Percentiles rank a stretch among this genome's conserved stretches.
These are phyloP conservation scores for Sporothrix dimorphospora DNA, from an alignment of 2,329 filamentous ascomycete genomes.

Conservation along the genomic window DNA sequence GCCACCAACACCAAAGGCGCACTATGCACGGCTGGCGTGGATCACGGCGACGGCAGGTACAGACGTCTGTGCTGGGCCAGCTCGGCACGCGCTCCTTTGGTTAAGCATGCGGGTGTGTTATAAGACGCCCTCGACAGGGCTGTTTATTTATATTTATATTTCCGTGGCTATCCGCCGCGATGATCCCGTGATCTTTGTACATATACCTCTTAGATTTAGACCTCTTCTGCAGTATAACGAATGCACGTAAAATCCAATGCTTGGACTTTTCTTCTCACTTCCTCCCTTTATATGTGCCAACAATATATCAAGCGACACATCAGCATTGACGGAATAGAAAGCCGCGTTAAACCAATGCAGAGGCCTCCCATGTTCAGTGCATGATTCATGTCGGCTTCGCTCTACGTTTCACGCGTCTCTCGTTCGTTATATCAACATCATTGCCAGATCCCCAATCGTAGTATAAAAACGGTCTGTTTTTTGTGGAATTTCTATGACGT, in stretches of 20 bases:
- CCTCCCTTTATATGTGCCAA: not conserved
- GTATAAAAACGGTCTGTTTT: slow-evolving; percentile 18
- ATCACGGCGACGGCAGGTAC: too few species aligned
- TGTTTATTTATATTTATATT: slow-evolving; percentile 1
- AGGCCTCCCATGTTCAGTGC: too few species aligned
- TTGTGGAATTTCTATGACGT: slow-evolving; percentile 26
- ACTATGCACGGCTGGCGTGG: too few species aligned
- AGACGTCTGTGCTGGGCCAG: not conserved
- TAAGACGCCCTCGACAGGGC: too few species aligned
- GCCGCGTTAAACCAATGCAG: too few species aligned
- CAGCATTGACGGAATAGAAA: not conserved
- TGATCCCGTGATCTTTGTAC: not conserved
- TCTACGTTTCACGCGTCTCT: not conserved
- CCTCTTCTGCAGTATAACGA: slow-evolving; percentile 11
- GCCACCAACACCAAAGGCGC: too few species aligned
- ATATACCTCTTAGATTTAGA: not conserved
- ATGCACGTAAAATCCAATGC: slow-evolving; percentile 6
- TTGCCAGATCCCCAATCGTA: not conserved
- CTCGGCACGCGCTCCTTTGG: not conserved
- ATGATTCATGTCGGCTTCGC: too few species aligned
- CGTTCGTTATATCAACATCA: too few species aligned
- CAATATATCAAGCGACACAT: not conserved
- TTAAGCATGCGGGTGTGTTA: not conserved
- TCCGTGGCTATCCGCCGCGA: not conserved
- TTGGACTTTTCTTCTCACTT: slow-evolving; percentile 3